phyloP scores from a whole-genome alignment of 2,329 filamentous ascomycete genomes.

The Cercospora sp. region DNA sequence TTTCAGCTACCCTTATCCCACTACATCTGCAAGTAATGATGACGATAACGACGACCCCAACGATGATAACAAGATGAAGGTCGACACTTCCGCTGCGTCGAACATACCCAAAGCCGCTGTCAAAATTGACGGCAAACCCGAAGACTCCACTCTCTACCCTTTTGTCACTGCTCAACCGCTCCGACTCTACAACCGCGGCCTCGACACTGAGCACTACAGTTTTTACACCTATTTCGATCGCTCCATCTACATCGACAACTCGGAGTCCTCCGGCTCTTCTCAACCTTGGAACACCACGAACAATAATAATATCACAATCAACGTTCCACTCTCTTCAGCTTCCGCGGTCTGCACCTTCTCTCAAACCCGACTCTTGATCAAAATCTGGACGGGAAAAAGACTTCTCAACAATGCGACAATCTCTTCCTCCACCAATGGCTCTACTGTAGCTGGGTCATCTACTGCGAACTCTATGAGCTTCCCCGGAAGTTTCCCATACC shows the following conservation, averaged over 20 bases:
- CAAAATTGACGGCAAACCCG: conserved; percentile 69
- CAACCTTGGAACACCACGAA: conserved; percentile 41
- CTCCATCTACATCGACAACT: conserved; percentile 68
- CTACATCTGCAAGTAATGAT: background rate
- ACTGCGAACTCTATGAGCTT: conserved; percentile 50
- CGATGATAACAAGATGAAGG: conserved; percentile 17
- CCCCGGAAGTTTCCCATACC: conserved; percentile 62
- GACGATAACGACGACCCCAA: background rate
- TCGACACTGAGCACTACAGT: conserved; percentile 78
- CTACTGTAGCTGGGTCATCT: conserved; percentile 35
- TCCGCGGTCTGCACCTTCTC: conserved; percentile 52
- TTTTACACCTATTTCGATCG: conserved; percentile 93
- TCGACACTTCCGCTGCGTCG: conserved; percentile 50
- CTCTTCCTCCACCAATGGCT: conserved; percentile 15
- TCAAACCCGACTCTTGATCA: conserved; percentile 61
- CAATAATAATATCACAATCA: conserved; percentile 19
- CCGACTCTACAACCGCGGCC: conserved; percentile 78
- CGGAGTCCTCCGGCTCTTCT: conserved; percentile 29
- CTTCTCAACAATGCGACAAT: conserved; percentile 4
- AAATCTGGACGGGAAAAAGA: conserved; percentile 59
- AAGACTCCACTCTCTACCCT: conserved; percentile 70
- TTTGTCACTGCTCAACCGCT: conserved; percentile 71
- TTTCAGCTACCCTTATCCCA: conserved; percentile 32
- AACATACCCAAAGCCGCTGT: conserved; percentile 65
- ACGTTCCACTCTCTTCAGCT: conserved; percentile 26